Base-by-base conservation (phyloP, 208 protist species). In the Trypanosoma rangeli region DNA sequence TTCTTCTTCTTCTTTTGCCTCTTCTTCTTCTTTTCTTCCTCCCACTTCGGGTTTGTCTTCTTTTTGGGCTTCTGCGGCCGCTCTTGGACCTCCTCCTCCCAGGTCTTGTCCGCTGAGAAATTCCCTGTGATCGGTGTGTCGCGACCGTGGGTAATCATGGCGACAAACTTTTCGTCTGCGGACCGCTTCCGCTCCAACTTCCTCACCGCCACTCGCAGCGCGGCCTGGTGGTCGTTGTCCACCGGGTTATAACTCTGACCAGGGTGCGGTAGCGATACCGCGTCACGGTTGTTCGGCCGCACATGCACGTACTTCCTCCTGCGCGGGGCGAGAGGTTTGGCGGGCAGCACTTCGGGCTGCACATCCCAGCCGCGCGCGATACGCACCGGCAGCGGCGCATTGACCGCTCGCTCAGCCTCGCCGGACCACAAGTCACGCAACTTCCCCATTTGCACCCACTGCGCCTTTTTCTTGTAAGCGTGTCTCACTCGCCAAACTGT, bases 211-310 rank as follows among this genome's bases (percentile, higher is more conserved):
- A 73, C 82, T 1, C 50, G 48, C 10, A 96, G 84, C 10, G 86
- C 91, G 22, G 58, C 42, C 74, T 96, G 91, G 70, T 96, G 91
- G 56, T 89, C 88, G 9, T 71, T 76, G 64, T 94, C 84, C 13
- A 65, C 26, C 0, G 91, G 91, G 80, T 96, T 94, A 83, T 96
- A 96, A 76, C 87, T 93, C 68, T 96, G 91, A 0, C 91, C 91
- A 10, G 58, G 77, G 33, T 90, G 83, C 3, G 91, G 91, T 10
- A 78, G 56, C 2, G 88, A 59, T 20, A 96, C 86, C 37, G 91
- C 91, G 13, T 74, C 80, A 52, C 91, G 87, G n/a, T 88, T 87
- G 79, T 96, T 96, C 7, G 87, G 91, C 2, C 79, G 76, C 26
- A 86, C 84, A 33, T 76, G 80, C 0, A 76, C 85, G 42, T 89